These are phyloP conservation scores for Ophiostoma ulmi DNA, from an alignment of 2,329 filamentous ascomycete genomes.

Conservation along the genomic window DNA sequence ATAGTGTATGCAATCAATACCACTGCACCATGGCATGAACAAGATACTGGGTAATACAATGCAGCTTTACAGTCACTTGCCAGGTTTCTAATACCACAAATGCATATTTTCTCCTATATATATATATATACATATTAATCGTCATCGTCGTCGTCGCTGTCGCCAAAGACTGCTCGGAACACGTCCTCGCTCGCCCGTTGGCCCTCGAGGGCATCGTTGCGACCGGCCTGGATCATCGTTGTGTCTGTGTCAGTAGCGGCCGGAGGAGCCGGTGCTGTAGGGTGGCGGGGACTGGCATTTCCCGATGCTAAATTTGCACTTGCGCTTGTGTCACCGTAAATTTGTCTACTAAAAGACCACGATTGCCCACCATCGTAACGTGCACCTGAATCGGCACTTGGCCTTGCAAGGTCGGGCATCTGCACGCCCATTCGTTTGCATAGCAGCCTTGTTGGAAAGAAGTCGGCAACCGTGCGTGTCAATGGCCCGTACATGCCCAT, in stretches of 20 bases:
- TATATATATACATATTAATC: conserved; percentile 22
- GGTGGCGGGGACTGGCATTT: background rate
- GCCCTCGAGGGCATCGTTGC: conserved; percentile 72
- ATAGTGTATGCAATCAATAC: background rate
- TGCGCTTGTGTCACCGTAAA: background rate
- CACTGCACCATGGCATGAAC: background rate
- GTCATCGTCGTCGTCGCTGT: conserved; percentile 63
- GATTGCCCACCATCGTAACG: conserved; percentile 9
- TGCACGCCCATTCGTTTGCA: conserved; percentile 93
- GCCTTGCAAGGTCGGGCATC: conserved; percentile 63
- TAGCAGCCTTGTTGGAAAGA: conserved; percentile 76
- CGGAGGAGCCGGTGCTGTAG: background rate
- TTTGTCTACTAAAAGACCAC: conserved; percentile 15
- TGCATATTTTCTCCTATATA: background rate
- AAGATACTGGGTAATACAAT: background rate
- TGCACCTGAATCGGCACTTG: conserved; percentile 41
- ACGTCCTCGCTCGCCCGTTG: conserved; percentile 72
- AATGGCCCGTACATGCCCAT: conserved; percentile 89
- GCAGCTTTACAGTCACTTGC: background rate
- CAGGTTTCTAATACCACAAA: background rate
- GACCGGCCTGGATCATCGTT: conserved; percentile 57
- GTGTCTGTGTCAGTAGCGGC: conserved; percentile 33
- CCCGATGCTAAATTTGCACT: background rate
- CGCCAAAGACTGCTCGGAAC: conserved; percentile 90
- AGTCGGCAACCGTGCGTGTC: conserved; percentile 67